Percentiles rank a stretch among this genome's conserved stretches.
phyloP scores from a whole-genome alignment of 2,329 filamentous ascomycete species.

The Fusarium solani-melongenae region DNA sequence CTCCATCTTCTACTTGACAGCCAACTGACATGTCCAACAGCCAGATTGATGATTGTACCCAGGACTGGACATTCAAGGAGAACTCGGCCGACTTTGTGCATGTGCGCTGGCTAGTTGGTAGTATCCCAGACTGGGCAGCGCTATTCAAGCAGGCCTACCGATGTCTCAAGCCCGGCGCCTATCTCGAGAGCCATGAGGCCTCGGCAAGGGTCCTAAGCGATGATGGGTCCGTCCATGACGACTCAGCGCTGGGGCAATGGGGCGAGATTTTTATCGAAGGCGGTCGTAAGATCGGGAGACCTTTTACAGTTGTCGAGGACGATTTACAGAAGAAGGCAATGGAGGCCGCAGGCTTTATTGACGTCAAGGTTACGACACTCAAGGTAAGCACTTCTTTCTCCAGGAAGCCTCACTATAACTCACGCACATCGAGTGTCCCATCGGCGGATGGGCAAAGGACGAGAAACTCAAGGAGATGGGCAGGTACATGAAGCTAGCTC shows the following conservation, averaged over 20 bases:
- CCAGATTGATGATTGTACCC: slow-evolving; percentile 48
- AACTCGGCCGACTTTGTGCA: not conserved
- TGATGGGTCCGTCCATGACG: not conserved
- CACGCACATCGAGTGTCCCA: not conserved
- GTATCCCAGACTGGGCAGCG: not conserved
- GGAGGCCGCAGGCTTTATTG: not conserved
- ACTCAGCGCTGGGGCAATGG: not conserved
- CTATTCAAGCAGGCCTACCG: not conserved
- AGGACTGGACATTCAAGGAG: not conserved
- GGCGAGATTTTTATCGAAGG: not conserved
- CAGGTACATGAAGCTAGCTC: not conserved
- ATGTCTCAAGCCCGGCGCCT: not conserved
- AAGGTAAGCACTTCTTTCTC: not conserved
- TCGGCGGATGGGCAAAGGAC: not conserved
- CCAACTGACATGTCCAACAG: not conserved
- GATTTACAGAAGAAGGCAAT: not conserved
- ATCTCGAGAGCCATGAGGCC: not conserved
- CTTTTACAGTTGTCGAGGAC: not conserved
- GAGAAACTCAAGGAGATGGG: not conserved
- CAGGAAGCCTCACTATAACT: not conserved
- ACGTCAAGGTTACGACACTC: not conserved
- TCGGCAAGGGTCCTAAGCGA: not conserved
- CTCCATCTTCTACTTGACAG: no score
- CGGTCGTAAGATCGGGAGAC: not conserved
- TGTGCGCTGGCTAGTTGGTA: not conserved